Base-by-base conservation (phyloP, 1,284 basidiomycete species). In the Bjerkandera adusta region DNA sequence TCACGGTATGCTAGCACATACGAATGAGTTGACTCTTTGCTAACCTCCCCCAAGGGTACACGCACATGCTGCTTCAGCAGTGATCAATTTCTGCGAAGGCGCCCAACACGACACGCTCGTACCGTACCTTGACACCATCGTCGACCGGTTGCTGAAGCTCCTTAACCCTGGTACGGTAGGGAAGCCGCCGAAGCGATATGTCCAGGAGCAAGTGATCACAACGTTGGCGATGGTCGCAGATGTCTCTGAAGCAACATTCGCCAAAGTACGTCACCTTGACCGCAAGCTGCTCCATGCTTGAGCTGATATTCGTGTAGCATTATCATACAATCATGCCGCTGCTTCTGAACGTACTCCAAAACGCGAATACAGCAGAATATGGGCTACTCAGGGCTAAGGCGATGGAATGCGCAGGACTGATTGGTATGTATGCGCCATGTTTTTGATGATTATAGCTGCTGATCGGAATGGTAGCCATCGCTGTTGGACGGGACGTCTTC, bases 41-140 rank as follows among this genome's bases (percentile, higher is more conserved):
- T 34, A n/a, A 36, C 12, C 29, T 10, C 20, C 30, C 30, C 32
- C 26, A 56, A 90, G 90, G 24, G 89, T 93, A 0, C 88, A 90
- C 51, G 75, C 88, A 0, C 91, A 93, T 55, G 88, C 90, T 0
- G 88, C 89, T 0, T 85, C 90, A 0, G 88, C 88, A 0, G 71
- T 92, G n/a, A 89, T 92, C 59, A 92, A 92, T 64, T 92, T 92
- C 66, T 93, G 88, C 64, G 85, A 92, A 61, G 85, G 85, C 30
- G 85, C 88, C 25, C 83, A 81, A 53, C 73, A 79, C n/a, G 76
- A 85, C 15, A 81, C 78, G 0, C 75, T 91, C 2, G 57, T 85
- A 1, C 84, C 84, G 0, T 89, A 89, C 61, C 76, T 93, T 12
- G 88, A 91, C 45, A 75, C 79, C 0, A 83, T 91, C 53, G 83